phyloP scores from a whole-genome alignment of 169 alveolate species.

The Ichthyophthirius multifiliis region DNA sequence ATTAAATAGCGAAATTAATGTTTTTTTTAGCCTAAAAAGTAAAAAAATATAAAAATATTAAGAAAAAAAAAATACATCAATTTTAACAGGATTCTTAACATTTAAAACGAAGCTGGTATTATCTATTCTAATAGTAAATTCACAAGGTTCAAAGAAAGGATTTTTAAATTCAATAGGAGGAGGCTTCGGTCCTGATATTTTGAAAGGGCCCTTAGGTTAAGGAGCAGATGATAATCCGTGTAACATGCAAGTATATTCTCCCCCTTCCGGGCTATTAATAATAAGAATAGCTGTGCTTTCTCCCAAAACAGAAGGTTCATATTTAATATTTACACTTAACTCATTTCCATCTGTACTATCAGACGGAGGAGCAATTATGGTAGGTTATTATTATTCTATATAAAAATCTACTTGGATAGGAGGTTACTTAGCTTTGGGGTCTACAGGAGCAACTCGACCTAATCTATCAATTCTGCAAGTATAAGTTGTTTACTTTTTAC shows the following conservation, averaged over 20 bases:
- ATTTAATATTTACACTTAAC: constrained; percentile 70
- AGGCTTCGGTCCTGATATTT: constrained; percentile 73
- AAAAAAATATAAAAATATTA: background rate
- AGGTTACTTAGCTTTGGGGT: constrained; percentile 45
- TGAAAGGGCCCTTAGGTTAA: constrained; percentile 80
- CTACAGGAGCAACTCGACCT: constrained; percentile 55
- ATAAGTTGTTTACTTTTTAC: constrained; percentile 79
- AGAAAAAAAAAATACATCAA: constrained; percentile 69
- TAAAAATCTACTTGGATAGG: constrained; percentile 52
- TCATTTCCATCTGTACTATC: constrained; percentile 75
- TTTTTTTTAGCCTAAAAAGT: constrained; percentile 51
- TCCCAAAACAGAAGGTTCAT: constrained; percentile 83
- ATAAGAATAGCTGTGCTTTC: constrained; percentile 78
- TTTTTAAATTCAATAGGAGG: constrained; percentile 80
- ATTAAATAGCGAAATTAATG: constrained; percentile 41
- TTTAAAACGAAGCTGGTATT: constrained; percentile 83
- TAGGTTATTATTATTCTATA: constrained; percentile 63
- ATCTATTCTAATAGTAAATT: constrained; percentile 81
- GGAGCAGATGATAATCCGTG: constrained; percentile 84
- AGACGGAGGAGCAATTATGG: constrained; percentile 67
- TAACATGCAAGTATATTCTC: constrained; percentile 82
- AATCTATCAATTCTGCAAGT: constrained; percentile 72
- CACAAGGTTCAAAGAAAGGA: constrained; percentile 85
- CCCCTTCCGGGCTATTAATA: constrained; percentile 83
- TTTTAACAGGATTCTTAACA: constrained; percentile 76